Conservation (phyloP, 306 rosid species). For the Quillaja saponaria region DNA sequence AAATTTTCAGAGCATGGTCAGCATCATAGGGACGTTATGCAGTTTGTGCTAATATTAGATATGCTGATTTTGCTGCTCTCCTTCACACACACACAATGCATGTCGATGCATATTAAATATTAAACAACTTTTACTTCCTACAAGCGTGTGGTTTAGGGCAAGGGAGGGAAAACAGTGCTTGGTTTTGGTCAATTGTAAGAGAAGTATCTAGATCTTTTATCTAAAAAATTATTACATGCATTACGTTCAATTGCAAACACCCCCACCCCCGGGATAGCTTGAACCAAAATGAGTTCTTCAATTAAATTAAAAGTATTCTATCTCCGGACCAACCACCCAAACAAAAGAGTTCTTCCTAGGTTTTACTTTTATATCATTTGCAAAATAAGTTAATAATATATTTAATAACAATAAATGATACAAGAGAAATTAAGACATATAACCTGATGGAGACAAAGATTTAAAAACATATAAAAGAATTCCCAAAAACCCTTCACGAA, state of each 20-base stretch:
- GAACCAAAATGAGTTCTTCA: background rate
- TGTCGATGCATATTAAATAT: background rate
- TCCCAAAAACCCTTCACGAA: background rate
- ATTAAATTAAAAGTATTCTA: background rate
- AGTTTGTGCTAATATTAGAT: background rate
- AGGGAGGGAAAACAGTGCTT: background rate
- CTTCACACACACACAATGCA: background rate
- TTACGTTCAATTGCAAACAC: background rate
- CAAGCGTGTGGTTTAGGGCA: slow-evolving; percentile 9
- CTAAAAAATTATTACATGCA: background rate
- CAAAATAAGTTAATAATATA: slow-evolving; percentile 19
- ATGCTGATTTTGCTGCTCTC: too few species aligned
- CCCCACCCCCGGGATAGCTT: slow-evolving; percentile 9
- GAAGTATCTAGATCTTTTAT: background rate
- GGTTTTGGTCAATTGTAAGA: background rate
- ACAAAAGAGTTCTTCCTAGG: slow-evolving; percentile 5
- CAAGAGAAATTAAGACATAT: slow-evolving; percentile 15
- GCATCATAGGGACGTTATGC: too few species aligned
- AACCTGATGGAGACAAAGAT: background rate
- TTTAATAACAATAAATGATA: too few species aligned
- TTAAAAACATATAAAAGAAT: too few species aligned
- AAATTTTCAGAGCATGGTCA: too few species aligned
- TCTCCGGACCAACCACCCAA: slow-evolving; percentile 15
- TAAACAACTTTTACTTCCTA: slow-evolving; percentile 14
- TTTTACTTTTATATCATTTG: slow-evolving; percentile 31